Base-by-base conservation (phyloP, 1,284 basidiomycete species). In the Schizophyllum commune region DNA sequence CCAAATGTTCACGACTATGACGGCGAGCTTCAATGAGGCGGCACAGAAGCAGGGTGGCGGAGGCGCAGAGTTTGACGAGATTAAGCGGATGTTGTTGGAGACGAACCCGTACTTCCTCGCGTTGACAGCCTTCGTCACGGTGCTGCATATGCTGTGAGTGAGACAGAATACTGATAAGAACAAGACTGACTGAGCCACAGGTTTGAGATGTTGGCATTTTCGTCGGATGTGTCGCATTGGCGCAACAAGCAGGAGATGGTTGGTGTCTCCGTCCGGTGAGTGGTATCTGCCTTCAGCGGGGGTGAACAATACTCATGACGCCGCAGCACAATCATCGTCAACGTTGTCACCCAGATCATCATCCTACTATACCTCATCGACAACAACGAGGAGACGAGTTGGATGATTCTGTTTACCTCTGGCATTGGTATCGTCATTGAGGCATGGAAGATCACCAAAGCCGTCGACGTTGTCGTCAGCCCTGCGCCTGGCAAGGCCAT, bases 141-240 rank as follows among this genome's bases (percentile, higher is more conserved):
- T 97, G 22, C 73, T 98, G 64, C 96, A 99, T 75, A 85, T 87
- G 64, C 72, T 98, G 85, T 94, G 68, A 73, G 89, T 81, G 20
- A 6, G 53, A 3, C 20, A 3, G 2, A 4, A 53, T 51, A 33
- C 27, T 55, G 53, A 7, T 55, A 56, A 52, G 13, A 33, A 63
- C 59, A 15, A 8, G 2, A 27, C 55, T 62, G 27, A 47, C 51
- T 56, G 60, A n/a, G 63, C 21, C 19, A n/a, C 64, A 91, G 89
- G 34, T 96, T 96, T 72, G 94, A 97, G 76, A 92, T 97, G 83
- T 78, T 97, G 56, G 95, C 95, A 1, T 98, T 98, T 83, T 93
- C 90, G 70, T 90, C 86, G 34, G 96, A 98, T 70, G 93, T 99
- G 56, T 84, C 87, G 34, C 96, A 98, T 74, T 98, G 96, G 96